These are phyloP conservation scores for Aspergillus nanangensis DNA, from an alignment of 495 filamentous ascomycete species.

Conservation along the genomic window DNA sequence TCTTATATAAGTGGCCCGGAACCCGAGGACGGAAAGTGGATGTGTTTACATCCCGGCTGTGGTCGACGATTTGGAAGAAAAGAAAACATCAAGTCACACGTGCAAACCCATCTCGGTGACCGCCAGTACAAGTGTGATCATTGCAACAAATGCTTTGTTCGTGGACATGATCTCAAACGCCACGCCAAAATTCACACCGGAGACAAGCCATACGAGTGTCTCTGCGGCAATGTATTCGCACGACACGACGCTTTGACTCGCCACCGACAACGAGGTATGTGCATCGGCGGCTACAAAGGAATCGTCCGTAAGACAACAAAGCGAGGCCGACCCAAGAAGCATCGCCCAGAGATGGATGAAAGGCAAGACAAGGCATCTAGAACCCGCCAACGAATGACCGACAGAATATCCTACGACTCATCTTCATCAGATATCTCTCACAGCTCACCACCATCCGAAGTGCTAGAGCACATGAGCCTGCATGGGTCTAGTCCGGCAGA, in stretches of 20 bases:
- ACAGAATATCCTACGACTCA: conserved; percentile 35
- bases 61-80: conserved; percentile 82
- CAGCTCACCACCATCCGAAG: conserved; percentile 27
- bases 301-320: conserved; percentile 67
- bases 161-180: conserved; percentile 93
- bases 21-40: conserved; percentile 68
- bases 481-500: conserved; percentile 40
- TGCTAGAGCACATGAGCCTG: conserved; percentile 41
- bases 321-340: conserved; percentile 63
- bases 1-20: conserved; percentile 79
- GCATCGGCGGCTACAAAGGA: conserved; percentile 84
- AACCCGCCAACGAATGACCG: conserved; percentile 43
- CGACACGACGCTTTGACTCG: conserved; percentile 91
- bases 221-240: conserved; percentile 86
- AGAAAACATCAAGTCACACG: conserved; percentile 96
- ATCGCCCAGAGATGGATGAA: conserved; percentile 59
- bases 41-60: conserved; percentile 78
- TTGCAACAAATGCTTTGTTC: conserved; percentile 91
- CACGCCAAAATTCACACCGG: conserved; percentile 95
- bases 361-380: conserved; percentile 57
- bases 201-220: conserved; percentile 86
- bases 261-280: conserved; percentile 92
- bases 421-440: conserved; percentile 28
- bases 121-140: conserved; percentile 85
- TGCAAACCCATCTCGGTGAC: conserved; percentile 95